Conservation (phyloP, 495 filamentous ascomycete genomes). For the Daldinia loculata region DNA sequence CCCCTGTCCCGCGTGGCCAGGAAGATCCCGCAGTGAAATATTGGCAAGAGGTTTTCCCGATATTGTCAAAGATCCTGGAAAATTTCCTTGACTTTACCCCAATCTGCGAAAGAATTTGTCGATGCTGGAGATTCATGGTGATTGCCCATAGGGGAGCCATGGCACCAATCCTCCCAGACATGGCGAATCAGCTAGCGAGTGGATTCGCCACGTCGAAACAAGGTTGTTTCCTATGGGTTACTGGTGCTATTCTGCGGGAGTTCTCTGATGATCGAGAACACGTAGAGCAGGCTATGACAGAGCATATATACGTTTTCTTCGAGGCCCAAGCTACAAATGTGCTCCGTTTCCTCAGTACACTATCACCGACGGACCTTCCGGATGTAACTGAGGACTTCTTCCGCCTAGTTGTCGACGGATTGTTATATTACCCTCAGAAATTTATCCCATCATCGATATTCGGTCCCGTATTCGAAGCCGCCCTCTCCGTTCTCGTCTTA, state of each 20-base stretch:
- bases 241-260: conserved; percentile 91
- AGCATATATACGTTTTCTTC: conserved; percentile 91
- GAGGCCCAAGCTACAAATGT: conserved; percentile 90
- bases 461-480: conserved; percentile 83
- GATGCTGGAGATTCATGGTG: conserved; percentile 95
- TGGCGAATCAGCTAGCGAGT: conserved; percentile 85
- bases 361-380: conserved; percentile 85
- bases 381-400: conserved; percentile 99
- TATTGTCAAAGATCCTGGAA: conserved; percentile 82
- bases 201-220: conserved; percentile 88
- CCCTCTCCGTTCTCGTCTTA: conserved; percentile 81
- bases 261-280: conserved; percentile 88
- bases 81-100: conserved; percentile 84
- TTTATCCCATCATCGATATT: conserved; percentile 80
- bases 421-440: conserved; percentile 88
- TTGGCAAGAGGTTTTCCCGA: conserved; percentile 89
- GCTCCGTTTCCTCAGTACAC: conserved; percentile 84
- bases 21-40: conserved; percentile 95
- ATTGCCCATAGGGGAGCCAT: conserved; percentile 93
- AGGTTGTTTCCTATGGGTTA: conserved; percentile 98
- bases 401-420: conserved; percentile 85
- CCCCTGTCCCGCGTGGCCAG: conserved; percentile 73
- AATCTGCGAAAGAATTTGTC: conserved; percentile 90
- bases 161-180: conserved; percentile 79
- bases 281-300: conserved; percentile 83